Base-by-base conservation (phyloP, 2,329 filamentous ascomycete species). In the Arthrocladium fulminans region DNA sequence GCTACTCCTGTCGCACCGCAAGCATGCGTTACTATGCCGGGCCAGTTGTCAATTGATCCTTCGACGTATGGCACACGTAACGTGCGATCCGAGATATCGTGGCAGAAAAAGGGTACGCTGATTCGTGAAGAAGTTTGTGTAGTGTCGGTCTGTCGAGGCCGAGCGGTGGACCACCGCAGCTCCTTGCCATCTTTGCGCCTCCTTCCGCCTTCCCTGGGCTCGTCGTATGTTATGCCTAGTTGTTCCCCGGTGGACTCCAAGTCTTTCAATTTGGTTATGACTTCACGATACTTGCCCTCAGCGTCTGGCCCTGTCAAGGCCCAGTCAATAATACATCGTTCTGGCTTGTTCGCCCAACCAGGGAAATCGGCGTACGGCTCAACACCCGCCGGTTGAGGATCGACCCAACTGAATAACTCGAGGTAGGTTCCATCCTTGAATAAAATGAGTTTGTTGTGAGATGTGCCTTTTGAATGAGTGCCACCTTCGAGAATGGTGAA, bases 61-160 rank as follows among this genome's bases (percentile, higher is more conserved):
- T 59, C 50, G 8, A 43, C 37, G 39, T 46, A 57, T 8, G 55
- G 56, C 22, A 59, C 49, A 59, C 67, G 20, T 61, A 69, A 23
- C 4, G 9, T 39, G 34, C 57, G 51, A 13, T 48, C 46, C 32
- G 56, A 57, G 3, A 59, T 54, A 29, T 60, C 54, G 52, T 60
- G 58, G 47, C 55, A 57, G 49, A 58, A 60, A 51, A 58, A 60
- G 5, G 57, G 58, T 3, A 53, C 51, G 17, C 57, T 54, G 27
- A 55, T 44, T 8, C 54, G 39, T 52, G 10, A 51, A 49, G 23
- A 54, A n/a, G 10, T 15, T 15, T 46, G 40, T n/a, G 15, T n/a
- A 25, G 2, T 25, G 8, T 47, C 15, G 19, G 13, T 17, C 12
- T 1, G n/a, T 38, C 22, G 32, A 10, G 49, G 55, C 23, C 55